phyloP scores from a whole-genome alignment of 2,329 filamentous ascomycete genomes.

The Alternaria postmessia region DNA sequence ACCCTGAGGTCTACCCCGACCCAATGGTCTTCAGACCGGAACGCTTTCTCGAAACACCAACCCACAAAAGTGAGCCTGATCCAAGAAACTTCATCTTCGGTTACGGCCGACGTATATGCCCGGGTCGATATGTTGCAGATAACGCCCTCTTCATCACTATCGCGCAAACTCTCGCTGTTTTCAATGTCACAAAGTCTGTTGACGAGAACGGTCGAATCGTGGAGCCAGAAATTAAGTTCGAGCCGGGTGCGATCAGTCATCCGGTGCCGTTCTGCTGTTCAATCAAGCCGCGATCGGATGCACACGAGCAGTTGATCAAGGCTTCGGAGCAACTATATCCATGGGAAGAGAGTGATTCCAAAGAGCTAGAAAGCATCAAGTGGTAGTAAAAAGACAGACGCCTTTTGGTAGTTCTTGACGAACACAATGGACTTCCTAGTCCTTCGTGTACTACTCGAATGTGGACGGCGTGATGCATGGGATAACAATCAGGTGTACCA shows the following conservation, averaged over 20 bases:
- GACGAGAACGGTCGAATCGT: neutral
- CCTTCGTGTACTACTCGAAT: neutral
- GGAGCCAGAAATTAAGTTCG: conserved; percentile 13
- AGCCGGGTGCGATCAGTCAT: conserved; percentile 35
- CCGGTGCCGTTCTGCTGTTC: conserved; percentile 44
- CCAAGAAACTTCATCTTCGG: conserved; percentile 49
- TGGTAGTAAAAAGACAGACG: neutral
- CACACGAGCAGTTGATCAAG: conserved; percentile 45
- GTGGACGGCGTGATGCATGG: neutral
- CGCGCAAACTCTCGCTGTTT: conserved; percentile 57
- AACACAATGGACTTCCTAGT: neutral
- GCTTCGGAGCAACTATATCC: conserved; percentile 42
- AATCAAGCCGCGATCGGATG: conserved; percentile 44
- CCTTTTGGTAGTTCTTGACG: neutral
- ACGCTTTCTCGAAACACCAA: conserved; percentile 48
- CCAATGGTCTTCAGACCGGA: conserved; percentile 55
- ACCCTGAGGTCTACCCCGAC: conserved; percentile 48
- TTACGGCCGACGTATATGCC: conserved; percentile 55
- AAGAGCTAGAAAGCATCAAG: conserved; percentile 10
- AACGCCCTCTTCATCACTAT: conserved; percentile 52
- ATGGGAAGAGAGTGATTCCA: conserved; percentile 48
- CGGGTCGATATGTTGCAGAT: conserved; percentile 55
- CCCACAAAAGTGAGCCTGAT: conserved; percentile 48
- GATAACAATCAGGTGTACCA: neutral
- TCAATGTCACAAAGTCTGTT: conserved; percentile 47